Conservation (phyloP, 345 rosid species). For the Melastoma malabathricum region DNA sequence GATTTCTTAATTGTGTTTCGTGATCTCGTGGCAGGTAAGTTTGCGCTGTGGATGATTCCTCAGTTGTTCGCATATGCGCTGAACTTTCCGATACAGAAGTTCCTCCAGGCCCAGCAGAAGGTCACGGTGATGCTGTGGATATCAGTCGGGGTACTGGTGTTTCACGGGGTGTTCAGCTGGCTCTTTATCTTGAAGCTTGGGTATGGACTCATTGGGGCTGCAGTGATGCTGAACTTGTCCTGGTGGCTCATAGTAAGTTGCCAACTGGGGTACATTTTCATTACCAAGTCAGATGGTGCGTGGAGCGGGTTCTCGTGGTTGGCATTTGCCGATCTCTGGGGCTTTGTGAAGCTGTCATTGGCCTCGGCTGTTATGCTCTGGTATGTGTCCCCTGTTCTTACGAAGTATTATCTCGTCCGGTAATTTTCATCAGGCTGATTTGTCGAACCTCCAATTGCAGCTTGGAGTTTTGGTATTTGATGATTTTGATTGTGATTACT, state of each 20-base stretch:
- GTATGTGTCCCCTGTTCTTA: slow-evolving; percentile 15
- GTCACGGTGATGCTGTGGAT: slow-evolving; percentile 71
- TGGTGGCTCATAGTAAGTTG: slow-evolving; percentile 73
- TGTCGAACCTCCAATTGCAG: slow-evolving; percentile 22
- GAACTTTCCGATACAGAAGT: slow-evolving; percentile 83
- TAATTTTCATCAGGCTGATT: too few relatives aligned
- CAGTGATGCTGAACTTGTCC: slow-evolving; percentile 61
- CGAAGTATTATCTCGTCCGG: not conserved
- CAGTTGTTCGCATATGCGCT: slow-evolving; percentile 76
- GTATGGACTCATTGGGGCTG: slow-evolving; percentile 79
- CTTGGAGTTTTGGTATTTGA: slow-evolving; percentile 94
- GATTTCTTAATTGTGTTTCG: too few relatives aligned
- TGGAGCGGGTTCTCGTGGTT: slow-evolving; percentile 88
- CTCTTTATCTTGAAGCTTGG: slow-evolving; percentile 58
- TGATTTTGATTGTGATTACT: slow-evolving; percentile 58
- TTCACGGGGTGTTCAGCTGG: slow-evolving; percentile 69
- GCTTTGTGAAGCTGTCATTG: slow-evolving; percentile 71
- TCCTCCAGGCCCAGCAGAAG: slow-evolving; percentile 80
- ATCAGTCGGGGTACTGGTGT: slow-evolving; percentile 45
- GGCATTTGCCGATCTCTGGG: slow-evolving; percentile 66
- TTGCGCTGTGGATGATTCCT: slow-evolving; percentile 84
- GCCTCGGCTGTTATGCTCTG: slow-evolving; percentile 93
- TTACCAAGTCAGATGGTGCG: slow-evolving; percentile 80
- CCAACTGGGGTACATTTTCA: slow-evolving; percentile 66
- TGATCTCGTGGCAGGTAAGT: slow-evolving; percentile 34